Evolutionary conservation across 805 yeast species (phyloP).

Genomic region (Wickerhamomyces mucosus): DNA sequence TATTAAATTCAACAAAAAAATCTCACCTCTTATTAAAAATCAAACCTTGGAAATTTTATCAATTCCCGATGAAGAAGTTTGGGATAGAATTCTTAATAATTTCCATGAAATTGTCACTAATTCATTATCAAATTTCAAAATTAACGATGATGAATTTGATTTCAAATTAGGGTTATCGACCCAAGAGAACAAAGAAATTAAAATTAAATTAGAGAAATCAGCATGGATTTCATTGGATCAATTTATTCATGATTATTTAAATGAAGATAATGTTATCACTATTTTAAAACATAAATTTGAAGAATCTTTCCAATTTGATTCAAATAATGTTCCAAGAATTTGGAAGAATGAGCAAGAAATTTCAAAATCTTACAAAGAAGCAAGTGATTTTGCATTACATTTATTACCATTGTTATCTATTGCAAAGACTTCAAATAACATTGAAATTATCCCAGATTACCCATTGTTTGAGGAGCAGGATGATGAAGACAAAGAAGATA

Average conservation of each 20-base stretch:
- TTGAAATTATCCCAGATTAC: conserved; percentile 51
- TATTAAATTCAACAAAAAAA: conserved; percentile 34
- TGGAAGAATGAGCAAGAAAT: conserved; percentile 72
- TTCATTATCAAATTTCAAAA: conserved; percentile 22
- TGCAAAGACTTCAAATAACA: conserved; percentile 43
- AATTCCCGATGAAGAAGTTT: conserved; percentile 40
- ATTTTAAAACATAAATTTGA: conserved; percentile 77
- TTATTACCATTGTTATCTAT: conserved; percentile 46
- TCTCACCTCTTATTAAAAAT: conserved; percentile 39
- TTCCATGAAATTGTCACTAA: conserved; percentile 30
- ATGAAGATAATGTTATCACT: conserved; percentile 55
- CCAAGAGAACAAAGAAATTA: conserved; percentile 30
- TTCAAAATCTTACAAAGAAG: conserved; percentile 49
- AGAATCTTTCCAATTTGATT: conserved; percentile 73
- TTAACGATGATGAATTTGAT: conserved; percentile 32
- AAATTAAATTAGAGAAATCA: conserved; percentile 34
- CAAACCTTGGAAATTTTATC: conserved; percentile 37
- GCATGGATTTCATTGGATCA: conserved; percentile 62
- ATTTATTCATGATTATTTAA: conserved; percentile 49
- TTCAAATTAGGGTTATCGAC: conserved; percentile 53
- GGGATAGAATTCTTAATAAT: conserved; percentile 47
- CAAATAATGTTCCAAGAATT: conserved; percentile 68
- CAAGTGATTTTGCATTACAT: conserved; percentile 48
- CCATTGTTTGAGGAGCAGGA: conserved; percentile 30
- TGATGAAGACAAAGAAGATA: conserved; percentile 30